Evolutionary conservation across 768 basidiomycete genomes (phyloP), one percentile per base, ranked within the genome.

Genomic region (Chalciporus chontae): DNA sequence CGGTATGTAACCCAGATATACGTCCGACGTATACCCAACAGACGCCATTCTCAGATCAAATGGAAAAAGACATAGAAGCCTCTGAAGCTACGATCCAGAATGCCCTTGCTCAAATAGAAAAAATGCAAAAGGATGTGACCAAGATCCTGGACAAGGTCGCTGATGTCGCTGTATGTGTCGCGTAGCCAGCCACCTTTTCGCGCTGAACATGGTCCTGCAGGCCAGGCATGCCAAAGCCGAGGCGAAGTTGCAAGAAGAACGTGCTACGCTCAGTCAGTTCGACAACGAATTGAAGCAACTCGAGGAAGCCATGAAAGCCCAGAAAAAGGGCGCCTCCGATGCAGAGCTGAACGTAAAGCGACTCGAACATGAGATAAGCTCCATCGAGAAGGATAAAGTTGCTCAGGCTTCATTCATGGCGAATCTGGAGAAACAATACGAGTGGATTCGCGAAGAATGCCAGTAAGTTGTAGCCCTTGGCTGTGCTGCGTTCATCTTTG

Each of bases 401-500:
- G 58, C 75, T 1, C 80, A 83, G 2, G 61, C 64, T 26, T 82
- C 80, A 40, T 48, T 61, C 32, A 78, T 85, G 23, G 66, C 75
- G 21, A 78, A 76, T 42, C 74, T 95, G n/a, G 93, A 96, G 71
- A 82, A 85, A 61, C 79, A 85, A 63, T 78, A 87, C 58, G 78
- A 85, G 0, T 98, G 96, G 96, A 98, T 99, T 53, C 65, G 65
- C 5, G 84, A 94, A 53, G 94, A 99, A 65, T 79, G 84, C 57
- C 78, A 85, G 94, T 96, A 61, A 62, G 91, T 78, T 14, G 40
- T 29, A 13, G 7, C 19, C 17, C 21, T 27, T 32, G 8, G 0
- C 13, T 27, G 11, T 19, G 18, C 9, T 27, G 11, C 19, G 18
- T n/a, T 7, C 29, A 36, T 27, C 15, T 50, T 18, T 48, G 38